Evolutionary conservation across 2,329 filamentous ascomycete species (phyloP).

Genomic region (Pseudogymnoascus sp.): DNA sequence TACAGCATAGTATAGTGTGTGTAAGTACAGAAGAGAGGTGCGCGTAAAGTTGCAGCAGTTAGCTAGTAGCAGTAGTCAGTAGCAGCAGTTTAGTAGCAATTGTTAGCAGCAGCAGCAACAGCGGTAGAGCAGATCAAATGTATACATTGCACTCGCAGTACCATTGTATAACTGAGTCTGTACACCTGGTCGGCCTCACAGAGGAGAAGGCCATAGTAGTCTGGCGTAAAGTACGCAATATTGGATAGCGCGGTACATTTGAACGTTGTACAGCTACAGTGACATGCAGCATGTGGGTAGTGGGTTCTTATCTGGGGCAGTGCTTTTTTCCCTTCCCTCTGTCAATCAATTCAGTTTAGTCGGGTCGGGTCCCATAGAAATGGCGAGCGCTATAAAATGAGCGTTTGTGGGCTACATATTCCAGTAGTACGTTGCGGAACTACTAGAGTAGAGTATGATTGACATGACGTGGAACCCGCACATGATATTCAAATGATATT

Average conservation of each 20-base stretch:
- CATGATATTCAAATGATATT: background rate
- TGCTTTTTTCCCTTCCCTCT: background rate
- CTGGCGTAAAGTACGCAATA: background rate
- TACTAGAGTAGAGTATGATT: background rate
- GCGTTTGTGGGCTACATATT: background rate
- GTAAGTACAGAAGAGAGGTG: background rate
- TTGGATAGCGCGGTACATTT: background rate
- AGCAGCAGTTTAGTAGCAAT: too few species aligned
- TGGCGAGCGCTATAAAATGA: background rate
- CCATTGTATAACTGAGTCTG: slow-evolving; percentile 1
- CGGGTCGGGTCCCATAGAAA: background rate
- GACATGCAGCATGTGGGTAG: background rate
- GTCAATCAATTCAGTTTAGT: slow-evolving; percentile 2
- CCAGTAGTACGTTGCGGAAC: background rate
- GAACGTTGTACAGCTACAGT: background rate
- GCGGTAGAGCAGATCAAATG: too few species aligned
- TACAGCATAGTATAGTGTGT: background rate
- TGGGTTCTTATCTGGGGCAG: slow-evolving; percentile 7
- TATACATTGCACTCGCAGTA: background rate
- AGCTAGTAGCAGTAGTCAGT: too few species aligned
- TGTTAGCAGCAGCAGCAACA: too few species aligned
- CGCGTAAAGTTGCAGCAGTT: too few species aligned
- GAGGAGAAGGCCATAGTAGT: background rate
- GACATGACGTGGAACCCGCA: slow-evolving; percentile 3
- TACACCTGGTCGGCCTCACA: background rate